phyloP scores from a whole-genome alignment of 2,329 filamentous ascomycete species.

The Alternaria arbusti region DNA sequence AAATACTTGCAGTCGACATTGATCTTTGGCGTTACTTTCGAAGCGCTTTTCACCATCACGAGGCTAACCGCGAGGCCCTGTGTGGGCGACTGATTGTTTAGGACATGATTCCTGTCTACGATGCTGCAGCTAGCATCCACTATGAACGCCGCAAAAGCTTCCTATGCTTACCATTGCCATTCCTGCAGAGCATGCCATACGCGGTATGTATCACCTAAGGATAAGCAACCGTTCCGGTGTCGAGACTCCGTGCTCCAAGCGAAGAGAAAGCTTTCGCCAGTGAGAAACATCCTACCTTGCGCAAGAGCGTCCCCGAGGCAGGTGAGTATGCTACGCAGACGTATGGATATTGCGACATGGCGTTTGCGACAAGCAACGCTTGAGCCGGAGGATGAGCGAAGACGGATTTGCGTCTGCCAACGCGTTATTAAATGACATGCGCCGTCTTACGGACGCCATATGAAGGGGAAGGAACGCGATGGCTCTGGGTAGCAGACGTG shows the following conservation, averaged over 20 bases:
- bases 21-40: slow-evolving; percentile 10
- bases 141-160: slow-evolving; percentile 15
- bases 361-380: neutral
- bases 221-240: neutral
- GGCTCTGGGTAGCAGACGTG: neutral
- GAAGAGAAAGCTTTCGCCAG: neutral
- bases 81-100: slow-evolving; percentile 31
- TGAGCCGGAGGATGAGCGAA: neutral
- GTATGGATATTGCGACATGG: neutral
- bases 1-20: slow-evolving; percentile 6
- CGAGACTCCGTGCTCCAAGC: neutral
- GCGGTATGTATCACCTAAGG: slow-evolving; percentile 3
- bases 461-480: neutral
- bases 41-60: slow-evolving; percentile 6
- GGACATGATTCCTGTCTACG: slow-evolving; percentile 37
- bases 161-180: slow-evolving; percentile 5
- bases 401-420: neutral
- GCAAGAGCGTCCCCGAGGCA: neutral
- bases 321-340: neutral
- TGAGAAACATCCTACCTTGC: neutral
- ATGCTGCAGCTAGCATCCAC: slow-evolving; percentile 34
- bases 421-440: neutral
- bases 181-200: slow-evolving; percentile 6
- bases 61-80: slow-evolving; percentile 37
- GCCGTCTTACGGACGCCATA: neutral